These are phyloP conservation scores for Russula ochroleuca DNA, from an alignment of 768 basidiomycete species.

Conservation along the genomic window DNA sequence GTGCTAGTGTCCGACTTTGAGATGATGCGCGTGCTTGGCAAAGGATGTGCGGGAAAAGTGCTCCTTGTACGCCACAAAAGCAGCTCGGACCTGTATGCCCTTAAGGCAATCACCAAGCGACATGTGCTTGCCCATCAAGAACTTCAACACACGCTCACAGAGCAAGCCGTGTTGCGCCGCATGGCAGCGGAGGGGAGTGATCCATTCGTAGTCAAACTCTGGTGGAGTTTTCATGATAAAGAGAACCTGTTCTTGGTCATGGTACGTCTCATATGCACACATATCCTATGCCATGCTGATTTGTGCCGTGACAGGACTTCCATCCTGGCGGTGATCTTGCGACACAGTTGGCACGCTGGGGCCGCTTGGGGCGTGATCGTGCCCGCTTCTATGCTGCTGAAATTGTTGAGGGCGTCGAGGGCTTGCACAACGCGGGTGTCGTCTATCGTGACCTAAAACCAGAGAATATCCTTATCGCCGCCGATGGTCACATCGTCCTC, in stretches of 20 bases:
- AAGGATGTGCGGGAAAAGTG: constrained; percentile 97
- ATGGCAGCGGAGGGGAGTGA: constrained; percentile 88
- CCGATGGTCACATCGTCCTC: constrained; percentile 92
- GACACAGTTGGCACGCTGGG: constrained; percentile 95
- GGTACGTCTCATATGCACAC: constrained; percentile 44
- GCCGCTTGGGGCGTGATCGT: constrained; percentile 85
- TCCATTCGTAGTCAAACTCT: constrained; percentile 92
- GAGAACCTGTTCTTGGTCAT: constrained; percentile 97
- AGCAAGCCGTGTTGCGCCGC: constrained; percentile 90
- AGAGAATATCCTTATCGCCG: constrained; percentile 92
- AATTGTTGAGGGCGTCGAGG: constrained; percentile 94
- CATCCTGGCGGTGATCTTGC: constrained; percentile 96
- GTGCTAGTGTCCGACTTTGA: constrained; percentile 90
- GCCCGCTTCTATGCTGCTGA: constrained; percentile 97
- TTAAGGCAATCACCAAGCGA: constrained; percentile 97
- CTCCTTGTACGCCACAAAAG: constrained; percentile 81
- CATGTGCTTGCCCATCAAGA: constrained; percentile 97
- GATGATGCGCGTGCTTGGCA: constrained; percentile 94
- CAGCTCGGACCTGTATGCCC: constrained; percentile 71
- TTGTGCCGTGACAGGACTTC: constrained; percentile 58
- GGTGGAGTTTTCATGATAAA: constrained; percentile 98
- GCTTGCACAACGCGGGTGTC: constrained; percentile 88
- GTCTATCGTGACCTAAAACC: constrained; percentile 98
- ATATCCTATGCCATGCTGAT: neutral
- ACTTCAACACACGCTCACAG: constrained; percentile 91